Evolutionary conservation across 306 rosid genomes (phyloP).

Genomic region (Prunus mira): DNA sequence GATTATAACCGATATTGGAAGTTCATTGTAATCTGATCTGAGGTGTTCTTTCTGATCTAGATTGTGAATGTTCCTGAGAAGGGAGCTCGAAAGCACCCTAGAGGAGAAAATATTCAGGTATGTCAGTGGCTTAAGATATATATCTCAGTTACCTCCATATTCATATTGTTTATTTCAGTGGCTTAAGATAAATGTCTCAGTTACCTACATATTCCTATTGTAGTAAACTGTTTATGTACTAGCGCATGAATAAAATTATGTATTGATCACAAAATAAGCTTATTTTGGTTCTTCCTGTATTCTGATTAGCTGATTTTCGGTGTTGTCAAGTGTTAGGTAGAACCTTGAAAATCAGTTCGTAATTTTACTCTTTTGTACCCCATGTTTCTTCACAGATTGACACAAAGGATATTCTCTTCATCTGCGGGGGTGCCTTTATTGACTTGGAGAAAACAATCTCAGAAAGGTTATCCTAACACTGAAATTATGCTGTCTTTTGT

Average conservation of each 20-base stretch:
- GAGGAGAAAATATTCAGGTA: constrained; percentile 97
- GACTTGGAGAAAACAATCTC: constrained; percentile 98
- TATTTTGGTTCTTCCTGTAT: neutral
- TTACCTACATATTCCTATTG: neutral
- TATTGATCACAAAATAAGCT: constrained; percentile 8
- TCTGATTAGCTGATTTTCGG: constrained; percentile 11
- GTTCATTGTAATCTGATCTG: constrained; percentile 17
- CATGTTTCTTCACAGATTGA: constrained; percentile 64
- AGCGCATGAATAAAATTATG: neutral
- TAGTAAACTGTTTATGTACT: neutral
- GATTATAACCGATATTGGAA: neutral
- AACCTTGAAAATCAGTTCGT: constrained; percentile 2
- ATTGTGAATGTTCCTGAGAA: constrained; percentile 97
- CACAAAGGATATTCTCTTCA: constrained; percentile 95
- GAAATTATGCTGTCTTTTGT: constrained; percentile 10
- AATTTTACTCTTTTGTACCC: constrained; percentile 6
- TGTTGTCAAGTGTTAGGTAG: neutral
- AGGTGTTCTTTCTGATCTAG: constrained; percentile 43
- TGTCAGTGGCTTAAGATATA: neutral
- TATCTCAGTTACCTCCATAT: neutral
- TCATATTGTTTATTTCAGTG: too few relatives aligned
- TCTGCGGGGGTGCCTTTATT: constrained; percentile 93
- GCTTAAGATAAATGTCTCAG: too few relatives aligned
- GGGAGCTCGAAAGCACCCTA: constrained; percentile 96
- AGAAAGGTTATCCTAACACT: constrained; percentile 64